Evolutionary conservation across 345 rosid species (phyloP).

Genomic region (Brassica cretica): DNA sequence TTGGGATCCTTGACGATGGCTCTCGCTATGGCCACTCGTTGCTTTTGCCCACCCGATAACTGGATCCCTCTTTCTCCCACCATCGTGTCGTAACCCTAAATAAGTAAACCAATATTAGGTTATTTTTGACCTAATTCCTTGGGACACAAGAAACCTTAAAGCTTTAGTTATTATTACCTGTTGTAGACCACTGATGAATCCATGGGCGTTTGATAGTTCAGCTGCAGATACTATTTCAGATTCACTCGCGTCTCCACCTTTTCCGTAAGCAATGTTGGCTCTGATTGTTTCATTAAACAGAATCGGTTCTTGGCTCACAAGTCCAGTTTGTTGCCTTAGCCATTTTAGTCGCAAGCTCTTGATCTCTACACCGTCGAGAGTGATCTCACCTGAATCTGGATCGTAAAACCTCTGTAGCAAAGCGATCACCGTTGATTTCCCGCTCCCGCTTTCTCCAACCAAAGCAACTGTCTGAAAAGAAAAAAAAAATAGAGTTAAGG

Average conservation of each 20-base stretch:
- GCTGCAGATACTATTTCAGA: slow-evolving; percentile 74
- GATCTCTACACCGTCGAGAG: slow-evolving; percentile 70
- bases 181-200: slow-evolving; percentile 70
- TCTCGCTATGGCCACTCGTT: slow-evolving; percentile 74
- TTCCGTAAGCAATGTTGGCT: slow-evolving; percentile 82
- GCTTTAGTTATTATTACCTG: slow-evolving; percentile 50
- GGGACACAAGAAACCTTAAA: not conserved
- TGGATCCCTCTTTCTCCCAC: slow-evolving; percentile 80
- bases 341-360: slow-evolving; percentile 58
- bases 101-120: not conserved
- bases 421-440: slow-evolving; percentile 79
- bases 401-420: slow-evolving; percentile 79
- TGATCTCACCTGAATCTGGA: slow-evolving; percentile 72
- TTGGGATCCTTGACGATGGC: slow-evolving; percentile 74
- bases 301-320: slow-evolving; percentile 81
- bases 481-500: not conserved
- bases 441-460: slow-evolving; percentile 91
- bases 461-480: slow-evolving; percentile 68
- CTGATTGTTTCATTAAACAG: slow-evolving; percentile 72
- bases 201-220: slow-evolving; percentile 77
- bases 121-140: slow-evolving; percentile 30
- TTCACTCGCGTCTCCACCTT: slow-evolving; percentile 67
- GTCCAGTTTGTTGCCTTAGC: slow-evolving; percentile 83
- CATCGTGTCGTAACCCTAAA: slow-evolving; percentile 63
- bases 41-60: slow-evolving; percentile 76